Base-by-base conservation (phyloP, 2,329 filamentous ascomycete species). In the Apiospora pterosperma region DNA sequence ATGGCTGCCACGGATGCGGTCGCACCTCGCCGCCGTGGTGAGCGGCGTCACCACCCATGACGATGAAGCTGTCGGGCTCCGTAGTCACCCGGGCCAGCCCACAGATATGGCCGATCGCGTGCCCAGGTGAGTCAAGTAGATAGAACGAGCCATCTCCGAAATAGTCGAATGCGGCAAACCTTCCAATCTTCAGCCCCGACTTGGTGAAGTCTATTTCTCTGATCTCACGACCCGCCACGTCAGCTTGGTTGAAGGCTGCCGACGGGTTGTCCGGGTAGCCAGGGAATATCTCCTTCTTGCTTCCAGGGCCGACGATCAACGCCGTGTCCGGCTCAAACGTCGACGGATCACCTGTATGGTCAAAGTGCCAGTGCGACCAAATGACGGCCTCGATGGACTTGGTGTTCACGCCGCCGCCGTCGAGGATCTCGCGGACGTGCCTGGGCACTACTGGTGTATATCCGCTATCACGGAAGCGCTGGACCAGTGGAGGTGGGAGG, bases 301-400 rank as follows among this genome's bases (percentile, higher is more conserved):
- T 42, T 77, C 64, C 66, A 2, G 66, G 66, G 19, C 66, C 66
- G 7, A 67, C 83, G 41, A 84, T 76, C 1, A 82, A 69, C 62
- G 83, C 81, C 7, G 77, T 74, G 0, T 77, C 73, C 16, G 76
- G 75, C 1, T 73, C 68, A 68, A 84, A 84, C 65, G 81, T 78
- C 16, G 75, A 72, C 0, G 81, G 80, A 16, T 81, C 80, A 58
- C 82, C 83, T 36, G 78, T 77, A 66, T 84, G 82, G 69, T 84
- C 82, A 71, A 80, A 81, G 67, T 84, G 81, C 5, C 77, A 74
- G 64, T 84, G 82, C 65, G 76, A 79, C 21, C 81, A 71, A 34
- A 84, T 75, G 5, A 84, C 59, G 36, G 68, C 69, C 61, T 70
- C 67, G 48, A 71, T 61, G 7, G 61, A 62, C 62, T 60, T 61